Base-by-base conservation (phyloP, 257 asterid genomes). In the Nicotiana undulata region DNA sequence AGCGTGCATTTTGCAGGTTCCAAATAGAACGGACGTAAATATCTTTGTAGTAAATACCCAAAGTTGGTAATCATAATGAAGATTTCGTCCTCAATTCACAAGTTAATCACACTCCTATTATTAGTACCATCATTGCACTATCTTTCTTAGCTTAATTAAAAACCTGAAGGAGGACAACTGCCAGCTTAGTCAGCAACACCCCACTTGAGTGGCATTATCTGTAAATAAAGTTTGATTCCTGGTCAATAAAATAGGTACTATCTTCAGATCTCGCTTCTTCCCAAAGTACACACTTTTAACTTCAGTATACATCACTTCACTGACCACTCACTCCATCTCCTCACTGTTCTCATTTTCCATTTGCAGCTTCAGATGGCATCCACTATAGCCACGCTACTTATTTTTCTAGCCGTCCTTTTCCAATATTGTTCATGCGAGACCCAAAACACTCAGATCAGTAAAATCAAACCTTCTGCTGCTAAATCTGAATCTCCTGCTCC, bases 401-500 rank as follows among this genome's bases (percentile, higher is more conserved):
- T 49, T 49, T 10, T 72, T 29, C 34, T 72, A 22, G 60, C 61
- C 10, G 24, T 13, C 24, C 9, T 72, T 46, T 52, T 49, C 1
- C 78, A 44, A 15, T 15, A 51, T 44, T 15, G 75, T 65, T 65
- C 15, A 1, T 65, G 51, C 7, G 26, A 12, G 3, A 5, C 40
- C 4, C 34, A 24, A 26, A 12, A n/a, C 18, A 1, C 0, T 10
- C 31, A 70, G 56, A 49, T 9, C 61, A 15, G 44, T 72, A 72
- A 72, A 46, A 49, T 28, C 60, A 13, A 46, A 20, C 78, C 78
- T 0, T 72, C 61, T 3, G 44, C 61, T 7, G 44, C 78, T 13
- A 72, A 72, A 72, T 56, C 60, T 3, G 78, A 72, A 12, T 34
- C 61, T 13, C 78, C 78, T 15, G 96, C 98, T 8, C 94, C 98